phyloP scores from a whole-genome alignment of 2,329 filamentous ascomycete species.

The Mycosphaerella sp. region DNA sequence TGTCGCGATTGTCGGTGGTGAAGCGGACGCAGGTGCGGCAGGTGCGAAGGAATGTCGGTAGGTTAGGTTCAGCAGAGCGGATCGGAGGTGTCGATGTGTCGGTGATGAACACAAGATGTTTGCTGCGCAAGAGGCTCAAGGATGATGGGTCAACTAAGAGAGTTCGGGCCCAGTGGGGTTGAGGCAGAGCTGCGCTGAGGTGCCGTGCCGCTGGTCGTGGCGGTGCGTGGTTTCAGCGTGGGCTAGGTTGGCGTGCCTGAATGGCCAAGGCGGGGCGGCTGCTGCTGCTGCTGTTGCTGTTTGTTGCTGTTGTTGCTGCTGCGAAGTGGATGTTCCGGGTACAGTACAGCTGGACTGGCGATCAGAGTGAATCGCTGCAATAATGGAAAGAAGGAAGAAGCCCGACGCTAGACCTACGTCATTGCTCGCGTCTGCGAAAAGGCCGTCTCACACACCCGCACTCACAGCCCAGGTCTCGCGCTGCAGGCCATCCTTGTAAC shows the following conservation, averaged over 20 bases:
- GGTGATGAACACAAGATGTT: neutral
- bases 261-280: neutral
- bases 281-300: neutral
- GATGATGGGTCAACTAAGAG: neutral
- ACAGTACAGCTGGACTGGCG: neutral
- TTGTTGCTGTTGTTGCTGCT: neutral
- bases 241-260: no score
- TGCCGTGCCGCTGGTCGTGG: no score
- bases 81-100: neutral
- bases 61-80: neutral
- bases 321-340: neutral
- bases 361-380: neutral
- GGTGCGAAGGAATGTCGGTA: slow-evolving; percentile 1
- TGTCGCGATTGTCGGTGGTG: neutral
- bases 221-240: no score
- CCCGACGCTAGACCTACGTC: neutral
- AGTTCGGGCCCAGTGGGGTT: neutral
- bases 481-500: neutral
- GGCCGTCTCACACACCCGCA: no score
- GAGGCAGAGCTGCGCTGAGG: no score
- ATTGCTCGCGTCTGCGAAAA: neutral
- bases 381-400: neutral
- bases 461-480: no score
- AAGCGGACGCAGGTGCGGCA: slow-evolving; percentile 4
- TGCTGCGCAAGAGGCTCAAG: neutral